These are phyloP conservation scores for Marasmius fiardii DNA, from an alignment of 1,284 basidiomycete species.

Conservation along the genomic window DNA sequence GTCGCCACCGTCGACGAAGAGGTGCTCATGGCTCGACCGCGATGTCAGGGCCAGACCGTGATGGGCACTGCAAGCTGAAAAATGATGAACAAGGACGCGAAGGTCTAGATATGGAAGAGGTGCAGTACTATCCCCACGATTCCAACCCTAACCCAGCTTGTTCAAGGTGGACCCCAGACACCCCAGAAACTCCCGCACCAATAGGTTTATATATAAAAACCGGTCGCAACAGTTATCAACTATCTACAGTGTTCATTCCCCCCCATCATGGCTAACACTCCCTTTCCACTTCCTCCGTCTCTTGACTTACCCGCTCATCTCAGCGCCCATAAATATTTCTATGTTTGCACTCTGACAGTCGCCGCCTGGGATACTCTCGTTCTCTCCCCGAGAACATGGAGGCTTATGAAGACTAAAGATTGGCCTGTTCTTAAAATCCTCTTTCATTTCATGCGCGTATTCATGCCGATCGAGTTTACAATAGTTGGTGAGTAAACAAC, in stretches of 20 bases:
- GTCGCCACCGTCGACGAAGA: constrained; percentile 2
- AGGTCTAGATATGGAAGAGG: background rate
- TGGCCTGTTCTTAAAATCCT: constrained; percentile 77
- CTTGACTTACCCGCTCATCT: constrained; percentile 71
- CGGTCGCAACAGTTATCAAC: background rate
- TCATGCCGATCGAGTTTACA: constrained; percentile 75
- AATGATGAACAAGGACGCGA: background rate
- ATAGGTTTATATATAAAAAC: background rate
- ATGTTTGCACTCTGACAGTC: constrained; percentile 81
- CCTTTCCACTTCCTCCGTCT: constrained; percentile 42
- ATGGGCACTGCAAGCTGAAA: background rate
- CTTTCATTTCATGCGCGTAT: constrained; percentile 67
- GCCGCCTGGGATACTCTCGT: constrained; percentile 85
- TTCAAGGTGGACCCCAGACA: background rate
- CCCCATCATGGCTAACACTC: constrained; percentile 26
- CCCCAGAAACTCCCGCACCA: too few species aligned
- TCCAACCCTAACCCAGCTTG: too few species aligned
- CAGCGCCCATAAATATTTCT: constrained; percentile 81
- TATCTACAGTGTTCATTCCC: background rate
- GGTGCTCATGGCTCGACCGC: background rate
- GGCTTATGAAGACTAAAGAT: constrained; percentile 59
- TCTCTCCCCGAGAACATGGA: constrained; percentile 72
- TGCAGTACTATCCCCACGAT: too few species aligned
- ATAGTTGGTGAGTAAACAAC: constrained; percentile 54
- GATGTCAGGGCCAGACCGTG: too few species aligned